Base-by-base conservation (phyloP, 768 basidiomycete genomes). In the Royoungia palumana region DNA sequence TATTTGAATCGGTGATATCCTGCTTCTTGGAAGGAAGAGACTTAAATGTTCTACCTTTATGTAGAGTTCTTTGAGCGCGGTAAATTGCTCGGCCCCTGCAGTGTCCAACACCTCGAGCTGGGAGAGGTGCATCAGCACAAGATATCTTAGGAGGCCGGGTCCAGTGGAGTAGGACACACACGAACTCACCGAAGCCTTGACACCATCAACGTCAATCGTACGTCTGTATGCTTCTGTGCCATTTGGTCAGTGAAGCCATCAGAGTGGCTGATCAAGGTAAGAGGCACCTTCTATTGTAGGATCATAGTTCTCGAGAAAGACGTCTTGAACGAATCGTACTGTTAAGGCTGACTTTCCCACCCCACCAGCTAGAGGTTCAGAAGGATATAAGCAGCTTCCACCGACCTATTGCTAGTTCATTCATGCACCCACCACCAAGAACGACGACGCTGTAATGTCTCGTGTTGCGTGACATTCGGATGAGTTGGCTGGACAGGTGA, bases 301-400 rank as follows among this genome's bases (percentile, higher is more conserved):
- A 62, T 91, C 86, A 64, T 90, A 90, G 55, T 78, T 78, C 58
- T 87, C 84, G 25, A 87, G 71, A 65, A 89, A 90, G 37, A 78
- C 74, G 64, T 87, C 80, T 55, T 77, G 77, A 40, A 89, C 80
- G 64, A 85, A 90, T 50, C 87, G 80, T 58, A 89, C 83, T 62
- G 88, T 89, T 28, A 93, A 74, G 12, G 90, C 88, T 21, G 89
- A 91, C 69, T 93, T 93, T 41, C 90, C 90, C 45, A 93, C 89
- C 20, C 90, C 90, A 60, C 90, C 90, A 61, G 89, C 89, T 90
- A 49, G 46, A 42, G 14, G 32, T 53, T 35, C 10, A 39, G 44
- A 46, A 44, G 20, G 46, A 46, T 57, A 45, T 35, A 32, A 32
- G 30, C 2, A 43, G 8, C 11, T 39, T 27, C 12, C 16, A 35